Evolutionary conservation across 192 early-diverging fungal species (phyloP).

Genomic region (Umbelopsis ramanniana): DNA sequence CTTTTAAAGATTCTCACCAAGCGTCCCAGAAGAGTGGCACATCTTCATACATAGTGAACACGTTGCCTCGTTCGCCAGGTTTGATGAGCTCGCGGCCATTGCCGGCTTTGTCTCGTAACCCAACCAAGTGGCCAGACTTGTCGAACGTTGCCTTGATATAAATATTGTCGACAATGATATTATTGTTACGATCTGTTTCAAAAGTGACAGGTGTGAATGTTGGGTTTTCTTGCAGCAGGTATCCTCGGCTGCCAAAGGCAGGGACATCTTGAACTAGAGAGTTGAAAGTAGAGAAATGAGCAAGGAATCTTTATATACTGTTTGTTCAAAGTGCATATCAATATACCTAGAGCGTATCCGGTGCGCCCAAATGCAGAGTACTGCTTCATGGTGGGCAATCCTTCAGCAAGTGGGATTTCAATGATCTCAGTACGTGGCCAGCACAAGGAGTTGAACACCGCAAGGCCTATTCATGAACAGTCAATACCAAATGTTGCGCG

Average conservation of each 20-base stretch:
- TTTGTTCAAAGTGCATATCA: background rate
- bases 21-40: constrained; percentile 89
- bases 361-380: constrained; percentile 45
- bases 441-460: constrained; percentile 67
- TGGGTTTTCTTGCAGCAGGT: constrained; percentile 15
- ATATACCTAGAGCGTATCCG: constrained; percentile 50
- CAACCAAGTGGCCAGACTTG: constrained; percentile 70
- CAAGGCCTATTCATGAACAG: constrained; percentile 27
- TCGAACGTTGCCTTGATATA: constrained; percentile 76
- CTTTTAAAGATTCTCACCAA: constrained; percentile 40
- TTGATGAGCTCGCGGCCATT: constrained; percentile 59
- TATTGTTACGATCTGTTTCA: constrained; percentile 38
- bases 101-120: constrained; percentile 62
- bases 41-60: constrained; percentile 86
- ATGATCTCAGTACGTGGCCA: constrained; percentile 77
- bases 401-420: constrained; percentile 55
- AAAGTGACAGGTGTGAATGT: constrained; percentile 37
- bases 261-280: constrained; percentile 19
- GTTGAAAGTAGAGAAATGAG: background rate
- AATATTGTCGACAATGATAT: constrained; percentile 74
- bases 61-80: constrained; percentile 67
- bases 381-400: constrained; percentile 46
- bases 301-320: background rate
- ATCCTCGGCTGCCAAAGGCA: constrained; percentile 22
- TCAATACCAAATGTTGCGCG: background rate